Base-by-base conservation (phyloP, 139 green algal species). In the Mychonastes homosphaera region DNA sequence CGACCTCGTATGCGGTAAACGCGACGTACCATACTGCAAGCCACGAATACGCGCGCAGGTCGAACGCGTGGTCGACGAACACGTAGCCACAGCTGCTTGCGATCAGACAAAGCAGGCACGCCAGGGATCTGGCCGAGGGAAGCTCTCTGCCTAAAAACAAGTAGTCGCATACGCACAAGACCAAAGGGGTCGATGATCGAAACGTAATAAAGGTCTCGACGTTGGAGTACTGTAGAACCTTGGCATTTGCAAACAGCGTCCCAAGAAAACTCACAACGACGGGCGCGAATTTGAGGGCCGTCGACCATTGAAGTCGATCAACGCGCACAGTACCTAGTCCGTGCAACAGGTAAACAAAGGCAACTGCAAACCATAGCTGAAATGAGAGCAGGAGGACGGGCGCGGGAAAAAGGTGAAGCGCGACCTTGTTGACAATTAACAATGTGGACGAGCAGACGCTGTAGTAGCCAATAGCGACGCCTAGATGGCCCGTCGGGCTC, bases 191-290 rank as follows among this genome's bases (percentile, higher is more conserved):
- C 7, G 36, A 38, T 9, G 62, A 85, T 7, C 84, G 73, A 58
- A 91, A 87, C n/a, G 81, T 83, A 59, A 91, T 91, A 69, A 91
- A 89, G 8, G 82, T 89, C 54, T 92, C 80, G 6, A 92, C 84
- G 36, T 87, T 87, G 23, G 80, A 69, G 56, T 81, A 76, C 56
- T 80, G 71, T 43, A 76, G 53, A 13, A 60, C 49, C 43, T 65
- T 82, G 21, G 82, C 71, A 56, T 82, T 84, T 32, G 71, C 57
- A 49, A 66, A 84, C 8, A 84, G 36, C 4, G 67, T 63, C 18
- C 58, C 67, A 4, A 80, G 52, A 47, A 82, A 84, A 28, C 63
- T 53, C 21, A 63, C 23, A 6, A 63, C 63, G 18, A 79, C 65
- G 10, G 70, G 49, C 0, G n/a, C n/a, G n/a, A n/a, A n/a, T n/a